Evolutionary conservation across 495 filamentous ascomycete genomes (phyloP).

Genomic region (Lophiotrema nucula): DNA sequence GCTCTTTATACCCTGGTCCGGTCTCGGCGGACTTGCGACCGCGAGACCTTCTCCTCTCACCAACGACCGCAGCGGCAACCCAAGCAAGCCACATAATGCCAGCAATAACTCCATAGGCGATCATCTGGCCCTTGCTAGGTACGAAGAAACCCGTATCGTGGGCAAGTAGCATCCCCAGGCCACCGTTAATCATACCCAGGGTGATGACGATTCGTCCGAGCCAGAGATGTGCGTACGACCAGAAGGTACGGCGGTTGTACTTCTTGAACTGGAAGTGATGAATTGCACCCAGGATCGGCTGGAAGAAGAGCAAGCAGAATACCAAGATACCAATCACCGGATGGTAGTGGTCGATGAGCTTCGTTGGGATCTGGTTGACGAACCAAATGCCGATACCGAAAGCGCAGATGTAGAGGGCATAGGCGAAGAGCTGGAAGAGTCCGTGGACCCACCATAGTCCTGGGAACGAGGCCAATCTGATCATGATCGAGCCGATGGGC

Average conservation of each 20-base stretch:
- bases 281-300: slow-evolving; percentile 41
- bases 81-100: slow-evolving; percentile 31
- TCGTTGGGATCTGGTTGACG: slow-evolving; percentile 27
- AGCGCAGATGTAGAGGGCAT: slow-evolving; percentile 39
- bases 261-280: slow-evolving; percentile 44
- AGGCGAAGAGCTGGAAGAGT: slow-evolving; percentile 41
- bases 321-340: slow-evolving; percentile 42
- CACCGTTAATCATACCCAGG: slow-evolving; percentile 44
- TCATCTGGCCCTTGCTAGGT: slow-evolving; percentile 21
- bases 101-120: slow-evolving; percentile 33
- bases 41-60: slow-evolving; percentile 18
- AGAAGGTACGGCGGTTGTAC: slow-evolving; percentile 37
- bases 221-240: slow-evolving; percentile 45
- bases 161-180: slow-evolving; percentile 40
- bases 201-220: slow-evolving; percentile 40
- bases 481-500: slow-evolving; percentile 47
- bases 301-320: slow-evolving; percentile 40
- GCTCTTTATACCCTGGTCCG: slow-evolving; percentile 5
- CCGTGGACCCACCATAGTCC: slow-evolving; percentile 42
- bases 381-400: slow-evolving; percentile 42
- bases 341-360: slow-evolving; percentile 33
- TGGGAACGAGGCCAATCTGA: slow-evolving; percentile 45
- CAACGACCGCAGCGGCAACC: slow-evolving; percentile 22
- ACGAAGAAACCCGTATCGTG: slow-evolving; percentile 15
- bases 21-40: background rate